Percentiles rank a stretch among this genome's conserved stretches.
Evolutionary conservation across 2,329 filamentous ascomycete genomes (phyloP).

Genomic region (Emydomyces testavorans): DNA sequence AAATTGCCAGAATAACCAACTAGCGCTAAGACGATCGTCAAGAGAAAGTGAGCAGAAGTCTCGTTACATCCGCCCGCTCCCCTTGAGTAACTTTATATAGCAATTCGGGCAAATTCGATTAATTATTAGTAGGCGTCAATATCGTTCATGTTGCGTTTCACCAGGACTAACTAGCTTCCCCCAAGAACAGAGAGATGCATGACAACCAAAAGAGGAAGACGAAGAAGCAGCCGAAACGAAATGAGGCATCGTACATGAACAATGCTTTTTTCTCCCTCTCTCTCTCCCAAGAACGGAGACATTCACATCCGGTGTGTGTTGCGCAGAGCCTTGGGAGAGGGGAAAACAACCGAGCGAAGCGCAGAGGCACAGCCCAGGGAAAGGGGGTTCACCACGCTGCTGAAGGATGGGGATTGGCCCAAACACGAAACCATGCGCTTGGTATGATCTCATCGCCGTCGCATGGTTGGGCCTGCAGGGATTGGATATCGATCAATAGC

Average conservation of each 20-base stretch:
- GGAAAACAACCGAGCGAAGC: not conserved
- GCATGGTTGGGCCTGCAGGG: not conserved
- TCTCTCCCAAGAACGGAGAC: not conserved
- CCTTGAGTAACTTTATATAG: constrained; percentile 5
- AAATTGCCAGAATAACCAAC: not conserved
- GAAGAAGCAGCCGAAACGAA: too few species aligned
- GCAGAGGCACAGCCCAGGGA: too few species aligned
- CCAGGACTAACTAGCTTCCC: constrained; percentile 2
- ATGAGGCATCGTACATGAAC: not conserved
- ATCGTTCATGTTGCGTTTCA: constrained; percentile 4
- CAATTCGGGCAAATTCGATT: constrained; percentile 4
- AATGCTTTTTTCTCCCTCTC: not conserved
- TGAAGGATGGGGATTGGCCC: not conserved
- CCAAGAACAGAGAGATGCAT: not conserved
- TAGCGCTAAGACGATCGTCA: not conserved
- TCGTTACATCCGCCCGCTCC: constrained; percentile 10
- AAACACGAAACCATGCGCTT: constrained; percentile 6
- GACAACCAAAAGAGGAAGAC: not conserved
- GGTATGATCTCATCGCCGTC: constrained; percentile 7
- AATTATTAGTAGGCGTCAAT: constrained; percentile 1
- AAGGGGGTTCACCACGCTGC: not conserved
- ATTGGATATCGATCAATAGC: not conserved
- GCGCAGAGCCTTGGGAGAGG: too few species aligned
- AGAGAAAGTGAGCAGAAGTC: not conserved
- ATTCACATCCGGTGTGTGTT: not conserved